These are phyloP conservation scores for Eucalyptus melliodora DNA, from an alignment of 345 rosid genomes.

Conservation along the genomic window DNA sequence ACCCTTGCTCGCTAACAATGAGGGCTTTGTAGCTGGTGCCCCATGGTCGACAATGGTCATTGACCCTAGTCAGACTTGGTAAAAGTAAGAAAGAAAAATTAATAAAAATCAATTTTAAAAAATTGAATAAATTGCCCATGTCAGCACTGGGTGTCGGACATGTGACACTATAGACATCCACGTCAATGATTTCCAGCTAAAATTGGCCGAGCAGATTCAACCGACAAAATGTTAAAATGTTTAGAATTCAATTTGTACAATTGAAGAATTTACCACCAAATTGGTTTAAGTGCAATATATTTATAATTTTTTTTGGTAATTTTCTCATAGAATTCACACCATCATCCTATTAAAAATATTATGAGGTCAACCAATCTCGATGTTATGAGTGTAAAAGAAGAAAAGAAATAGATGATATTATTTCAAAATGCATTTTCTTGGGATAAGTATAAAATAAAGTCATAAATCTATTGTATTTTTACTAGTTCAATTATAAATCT, in stretches of 20 bases:
- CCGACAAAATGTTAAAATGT: too few relatives aligned
- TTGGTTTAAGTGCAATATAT: background rate
- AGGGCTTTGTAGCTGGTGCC: too few relatives aligned
- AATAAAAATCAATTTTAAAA: background rate
- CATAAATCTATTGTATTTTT: too few relatives aligned
- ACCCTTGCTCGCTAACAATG: too few relatives aligned
- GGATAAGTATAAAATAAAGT: too few relatives aligned
- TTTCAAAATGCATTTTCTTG: background rate
- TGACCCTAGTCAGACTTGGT: accelerated
- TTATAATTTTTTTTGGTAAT: too few relatives aligned
- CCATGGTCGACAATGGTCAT: accelerated
- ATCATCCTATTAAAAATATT: background rate
- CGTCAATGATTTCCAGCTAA: accelerated
- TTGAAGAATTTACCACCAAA: too few relatives aligned
- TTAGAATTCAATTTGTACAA: too few relatives aligned
- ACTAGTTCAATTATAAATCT: too few relatives aligned
- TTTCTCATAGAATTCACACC: background rate
- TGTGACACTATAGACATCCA: background rate
- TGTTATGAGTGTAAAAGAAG: background rate
- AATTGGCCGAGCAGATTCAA: accelerated
- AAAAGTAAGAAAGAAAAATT: background rate
- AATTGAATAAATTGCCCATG: background rate
- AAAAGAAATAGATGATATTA: background rate
- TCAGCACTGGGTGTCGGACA: accelerated
- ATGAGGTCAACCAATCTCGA: background rate